A percentile compares a stretch with the other conserved stretches of the same genome.
Conservation (phyloP, 2,329 filamentous ascomycete genomes). For the Penicillium sclerotiorum region DNA sequence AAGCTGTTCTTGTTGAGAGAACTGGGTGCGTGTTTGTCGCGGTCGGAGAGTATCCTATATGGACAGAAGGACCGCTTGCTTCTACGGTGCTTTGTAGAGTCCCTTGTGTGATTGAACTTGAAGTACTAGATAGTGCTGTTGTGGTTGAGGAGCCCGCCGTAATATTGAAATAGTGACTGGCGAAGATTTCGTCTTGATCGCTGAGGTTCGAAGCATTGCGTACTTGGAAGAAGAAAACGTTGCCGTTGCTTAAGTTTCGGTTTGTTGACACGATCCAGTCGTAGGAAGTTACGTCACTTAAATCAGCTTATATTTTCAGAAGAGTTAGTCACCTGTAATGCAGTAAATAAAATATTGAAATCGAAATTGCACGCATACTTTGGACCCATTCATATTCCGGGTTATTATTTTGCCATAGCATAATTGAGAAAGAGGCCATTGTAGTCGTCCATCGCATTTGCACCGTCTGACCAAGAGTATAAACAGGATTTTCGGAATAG, state of each 20-base stretch:
- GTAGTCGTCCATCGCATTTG: background rate
- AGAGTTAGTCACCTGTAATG: background rate
- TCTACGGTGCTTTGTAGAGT: background rate
- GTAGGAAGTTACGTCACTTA: background rate
- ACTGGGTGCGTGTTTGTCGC: background rate
- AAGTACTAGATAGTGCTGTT: background rate
- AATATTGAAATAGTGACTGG: background rate
- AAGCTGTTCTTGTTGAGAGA: background rate
- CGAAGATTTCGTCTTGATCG: background rate
- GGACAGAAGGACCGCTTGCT: background rate
- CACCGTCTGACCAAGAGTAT: background rate
- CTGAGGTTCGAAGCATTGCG: background rate
- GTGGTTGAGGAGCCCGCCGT: background rate
- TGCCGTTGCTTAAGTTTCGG: background rate
- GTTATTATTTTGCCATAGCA: background rate
- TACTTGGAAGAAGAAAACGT: background rate
- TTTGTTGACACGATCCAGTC: background rate
- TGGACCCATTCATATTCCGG: background rate
- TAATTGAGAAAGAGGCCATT: background rate
- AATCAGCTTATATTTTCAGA: background rate
- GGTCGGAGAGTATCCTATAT: background rate
- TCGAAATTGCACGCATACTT: too few relatives aligned
- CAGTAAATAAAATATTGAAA: too few relatives aligned
- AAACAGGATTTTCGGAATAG: background rate
- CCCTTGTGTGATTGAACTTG: background rate